A percentile compares a stretch with the other conserved stretches of the same genome.
These are phyloP conservation scores for Westerdykella sp. DNA, from an alignment of 2,329 filamentous ascomycete species.

Conservation along the genomic window DNA sequence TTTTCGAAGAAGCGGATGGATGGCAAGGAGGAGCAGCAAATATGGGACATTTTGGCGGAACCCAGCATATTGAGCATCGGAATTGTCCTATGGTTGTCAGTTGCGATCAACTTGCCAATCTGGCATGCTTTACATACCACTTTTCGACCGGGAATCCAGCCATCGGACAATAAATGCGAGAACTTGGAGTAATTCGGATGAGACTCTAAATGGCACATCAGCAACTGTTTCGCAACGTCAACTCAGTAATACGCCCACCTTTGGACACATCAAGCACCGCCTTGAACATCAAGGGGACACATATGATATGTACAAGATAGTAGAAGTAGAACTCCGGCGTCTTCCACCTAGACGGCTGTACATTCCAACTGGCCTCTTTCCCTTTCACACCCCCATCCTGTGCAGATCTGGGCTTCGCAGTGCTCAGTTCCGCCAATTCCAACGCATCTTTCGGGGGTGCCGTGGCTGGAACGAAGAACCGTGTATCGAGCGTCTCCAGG, in stretches of 20 bases:
- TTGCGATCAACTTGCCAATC: constrained; percentile 3
- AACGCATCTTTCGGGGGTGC: constrained; percentile 50
- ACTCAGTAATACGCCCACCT: constrained; percentile 46
- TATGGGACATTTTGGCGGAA: constrained; percentile 85
- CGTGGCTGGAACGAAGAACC: constrained; percentile 64
- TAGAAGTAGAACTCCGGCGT: constrained; percentile 84
- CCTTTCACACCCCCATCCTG: constrained; percentile 19
- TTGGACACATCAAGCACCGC: constrained; percentile 79
- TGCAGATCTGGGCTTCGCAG: constrained; percentile 24
- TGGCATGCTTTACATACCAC: constrained; percentile 52
- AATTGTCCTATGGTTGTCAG: constrained; percentile 61
- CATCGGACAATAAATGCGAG: constrained; percentile 62
- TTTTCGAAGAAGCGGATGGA: constrained; percentile 74
- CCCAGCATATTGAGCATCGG: constrained; percentile 77
- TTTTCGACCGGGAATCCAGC: constrained; percentile 89
- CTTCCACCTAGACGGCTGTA: constrained; percentile 69
- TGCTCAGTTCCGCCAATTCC: constrained; percentile 30
- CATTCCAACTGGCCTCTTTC: constrained; percentile 33
- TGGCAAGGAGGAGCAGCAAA: constrained; percentile 63
- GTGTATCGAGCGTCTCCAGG: constrained; percentile 63
- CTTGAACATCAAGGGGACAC: constrained; percentile 85
- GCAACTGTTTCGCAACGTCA: not conserved
- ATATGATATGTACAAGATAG: constrained; percentile 58
- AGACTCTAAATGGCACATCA: constrained; percentile 50
- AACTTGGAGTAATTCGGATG: constrained; percentile 77